These are phyloP conservation scores for Beauveria caledonica DNA, from an alignment of 2,329 filamentous ascomycete species.

Conservation along the genomic window DNA sequence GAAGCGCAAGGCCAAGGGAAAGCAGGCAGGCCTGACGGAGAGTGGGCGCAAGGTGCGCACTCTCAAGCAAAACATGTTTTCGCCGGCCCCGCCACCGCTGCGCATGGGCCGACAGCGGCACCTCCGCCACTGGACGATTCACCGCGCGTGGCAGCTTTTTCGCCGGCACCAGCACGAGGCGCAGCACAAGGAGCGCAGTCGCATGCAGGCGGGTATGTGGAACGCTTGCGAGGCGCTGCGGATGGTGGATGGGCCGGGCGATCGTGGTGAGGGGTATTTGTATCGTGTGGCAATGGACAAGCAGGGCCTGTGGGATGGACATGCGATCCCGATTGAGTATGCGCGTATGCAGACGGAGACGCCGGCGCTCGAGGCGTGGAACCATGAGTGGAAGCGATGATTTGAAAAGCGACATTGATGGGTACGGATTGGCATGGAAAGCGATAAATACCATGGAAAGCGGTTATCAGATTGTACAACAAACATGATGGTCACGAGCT, in stretches of 20 bases:
- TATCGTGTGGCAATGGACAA: conserved; percentile 89
- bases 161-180: conserved; percentile 58
- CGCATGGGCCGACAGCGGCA: conserved; percentile 80
- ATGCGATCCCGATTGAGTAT: conserved; percentile 86
- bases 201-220: conserved; percentile 75
- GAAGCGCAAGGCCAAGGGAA: conserved; percentile 15
- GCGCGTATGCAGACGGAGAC: conserved; percentile 76
- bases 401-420: background rate
- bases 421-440: no score
- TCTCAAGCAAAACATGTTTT: conserved; percentile 40
- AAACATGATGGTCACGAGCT: background rate
- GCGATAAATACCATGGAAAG: background rate
- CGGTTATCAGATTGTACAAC: background rate
- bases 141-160: conserved; percentile 86
- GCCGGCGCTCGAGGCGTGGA: conserved; percentile 74
- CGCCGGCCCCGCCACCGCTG: conserved; percentile 56
- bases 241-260: conserved; percentile 43
- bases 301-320: conserved; percentile 66
- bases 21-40: conserved; percentile 20
- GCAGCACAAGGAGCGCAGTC: conserved; percentile 63
- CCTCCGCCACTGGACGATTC: conserved; percentile 97
- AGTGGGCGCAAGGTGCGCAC: conserved; percentile 36
- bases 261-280: conserved; percentile 58
- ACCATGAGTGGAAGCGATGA: conserved; percentile 77
- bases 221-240: conserved; percentile 79